These are phyloP conservation scores for Trichoderma polysporum DNA, from an alignment of 2,329 filamentous ascomycete species.

Conservation along the genomic window DNA sequence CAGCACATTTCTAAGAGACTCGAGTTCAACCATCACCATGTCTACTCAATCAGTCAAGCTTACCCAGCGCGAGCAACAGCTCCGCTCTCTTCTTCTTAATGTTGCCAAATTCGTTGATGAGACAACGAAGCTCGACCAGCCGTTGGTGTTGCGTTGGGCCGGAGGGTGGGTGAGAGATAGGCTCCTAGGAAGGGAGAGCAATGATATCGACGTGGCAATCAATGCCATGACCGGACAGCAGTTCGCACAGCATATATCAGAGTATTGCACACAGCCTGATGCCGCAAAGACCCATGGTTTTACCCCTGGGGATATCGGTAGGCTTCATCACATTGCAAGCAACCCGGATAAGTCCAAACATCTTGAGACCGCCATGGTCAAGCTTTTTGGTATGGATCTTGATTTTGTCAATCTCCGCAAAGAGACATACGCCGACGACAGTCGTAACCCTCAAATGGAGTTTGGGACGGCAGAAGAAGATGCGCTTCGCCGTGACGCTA, in stretches of 20 bases:
- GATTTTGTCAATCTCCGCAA: conserved; percentile 94
- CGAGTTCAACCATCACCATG: conserved; percentile 23
- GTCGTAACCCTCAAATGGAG: conserved; percentile 86
- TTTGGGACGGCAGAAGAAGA: conserved; percentile 93
- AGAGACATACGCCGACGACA: conserved; percentile 86
- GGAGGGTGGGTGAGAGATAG: conserved; percentile 89
- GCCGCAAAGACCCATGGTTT: conserved; percentile 63
- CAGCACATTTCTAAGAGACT: conserved; percentile 29
- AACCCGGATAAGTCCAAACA: conserved; percentile 98
- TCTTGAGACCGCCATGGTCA: conserved; percentile 85
- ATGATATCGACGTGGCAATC: conserved; percentile 85
- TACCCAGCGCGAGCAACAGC: conserved; percentile 66
- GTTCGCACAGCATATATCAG: conserved; percentile 68
- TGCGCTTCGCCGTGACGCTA: conserved; percentile 84
- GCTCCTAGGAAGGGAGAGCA: conserved; percentile 67
- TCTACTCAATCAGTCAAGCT: conserved; percentile 47
- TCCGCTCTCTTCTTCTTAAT: conserved; percentile 77
- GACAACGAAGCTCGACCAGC: conserved; percentile 48
- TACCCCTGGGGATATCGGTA: conserved; percentile 61
- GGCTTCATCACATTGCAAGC: conserved; percentile 81
- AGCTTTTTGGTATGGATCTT: conserved; percentile 80
- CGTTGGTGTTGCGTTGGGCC: conserved; percentile 71
- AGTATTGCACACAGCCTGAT: conserved; percentile 62
- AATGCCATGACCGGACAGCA: conserved; percentile 79
- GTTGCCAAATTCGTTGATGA: conserved; percentile 65